phyloP scores from a whole-genome alignment of 2,329 filamentous ascomycete species.

The Clarireedia hainanense region DNA sequence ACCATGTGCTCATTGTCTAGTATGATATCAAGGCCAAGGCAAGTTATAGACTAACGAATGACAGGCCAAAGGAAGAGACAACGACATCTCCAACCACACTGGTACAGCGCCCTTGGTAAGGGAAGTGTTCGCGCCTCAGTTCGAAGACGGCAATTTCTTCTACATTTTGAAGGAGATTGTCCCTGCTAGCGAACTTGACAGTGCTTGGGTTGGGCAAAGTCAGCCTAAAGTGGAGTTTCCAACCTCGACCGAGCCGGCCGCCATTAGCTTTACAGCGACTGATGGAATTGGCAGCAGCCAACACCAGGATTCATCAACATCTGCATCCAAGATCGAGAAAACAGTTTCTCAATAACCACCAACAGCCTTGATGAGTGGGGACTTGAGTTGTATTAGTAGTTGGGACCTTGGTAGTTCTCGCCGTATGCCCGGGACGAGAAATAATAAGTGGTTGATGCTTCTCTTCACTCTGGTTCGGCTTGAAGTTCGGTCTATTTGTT shows the following conservation, averaged over 20 bases:
- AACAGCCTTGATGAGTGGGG: too few relatives aligned
- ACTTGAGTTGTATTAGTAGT: too few relatives aligned
- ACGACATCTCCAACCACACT: conserved; percentile 12
- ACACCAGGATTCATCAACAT: background rate
- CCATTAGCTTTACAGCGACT: conserved; percentile 13
- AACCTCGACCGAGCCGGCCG: conserved; percentile 17
- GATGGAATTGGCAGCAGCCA: conserved; percentile 11
- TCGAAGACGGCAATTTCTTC: conserved; percentile 38
- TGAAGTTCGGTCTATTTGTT: too few relatives aligned
- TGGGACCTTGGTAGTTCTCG: too few relatives aligned
- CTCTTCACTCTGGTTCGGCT: too few relatives aligned
- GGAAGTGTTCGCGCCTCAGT: conserved; percentile 39
- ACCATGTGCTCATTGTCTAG: conserved; percentile 42
- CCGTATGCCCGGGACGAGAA: too few relatives aligned
- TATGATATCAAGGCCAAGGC: conserved; percentile 28
- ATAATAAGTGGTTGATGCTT: too few relatives aligned
- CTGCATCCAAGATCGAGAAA: too few relatives aligned
- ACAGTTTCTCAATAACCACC: too few relatives aligned
- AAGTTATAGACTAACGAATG: conserved; percentile 7
- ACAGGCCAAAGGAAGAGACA: conserved; percentile 44
- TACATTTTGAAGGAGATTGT: conserved; percentile 42
- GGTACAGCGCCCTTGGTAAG: conserved; percentile 25
- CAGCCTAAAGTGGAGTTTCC: conserved; percentile 15
- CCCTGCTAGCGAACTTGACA: conserved; percentile 25
- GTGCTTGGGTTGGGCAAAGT: conserved; percentile 26